Conservation (phyloP, 176 grass and related monocot genomes). For the Oryza glumipatula region DNA sequence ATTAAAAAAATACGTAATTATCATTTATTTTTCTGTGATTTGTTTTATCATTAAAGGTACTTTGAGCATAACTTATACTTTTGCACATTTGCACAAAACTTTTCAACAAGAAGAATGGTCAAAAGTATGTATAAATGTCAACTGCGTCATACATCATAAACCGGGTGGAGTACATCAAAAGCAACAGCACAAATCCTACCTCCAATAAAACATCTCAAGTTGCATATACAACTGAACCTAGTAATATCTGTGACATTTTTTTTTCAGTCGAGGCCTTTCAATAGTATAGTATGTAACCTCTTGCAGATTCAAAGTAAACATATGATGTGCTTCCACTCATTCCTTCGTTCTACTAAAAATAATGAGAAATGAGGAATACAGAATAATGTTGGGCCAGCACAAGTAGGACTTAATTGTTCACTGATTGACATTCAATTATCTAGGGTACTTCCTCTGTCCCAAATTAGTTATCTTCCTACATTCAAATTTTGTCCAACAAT, state of each 20-base stretch:
- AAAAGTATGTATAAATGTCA: no score
- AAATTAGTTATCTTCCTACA: no score
- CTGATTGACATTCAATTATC: not conserved
- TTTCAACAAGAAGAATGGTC: no score
- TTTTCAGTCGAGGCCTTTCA: constrained; percentile 8
- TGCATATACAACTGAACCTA: constrained; percentile 3
- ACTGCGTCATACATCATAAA: no score
- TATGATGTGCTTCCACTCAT: not conserved
- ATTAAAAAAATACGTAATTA: no score
- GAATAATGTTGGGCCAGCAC: not conserved
- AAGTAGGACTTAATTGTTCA: not conserved
- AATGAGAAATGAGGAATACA: not conserved
- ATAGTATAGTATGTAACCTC: not conserved
- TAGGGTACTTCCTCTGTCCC: not conserved
- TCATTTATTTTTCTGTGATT: no score
- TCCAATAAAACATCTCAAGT: constrained; percentile 12
- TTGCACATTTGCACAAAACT: no score
- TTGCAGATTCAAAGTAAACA: not conserved
- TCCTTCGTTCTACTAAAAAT: not conserved
- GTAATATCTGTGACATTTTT: not conserved
- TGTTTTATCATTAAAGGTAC: no score
- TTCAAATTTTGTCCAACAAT: no score
- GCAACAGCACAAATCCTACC: not conserved
- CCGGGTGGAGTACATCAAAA: not conserved
- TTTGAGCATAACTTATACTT: no score